phyloP scores from a whole-genome alignment of 352 stramenopile species.

The Phytopythium ostracodes region DNA sequence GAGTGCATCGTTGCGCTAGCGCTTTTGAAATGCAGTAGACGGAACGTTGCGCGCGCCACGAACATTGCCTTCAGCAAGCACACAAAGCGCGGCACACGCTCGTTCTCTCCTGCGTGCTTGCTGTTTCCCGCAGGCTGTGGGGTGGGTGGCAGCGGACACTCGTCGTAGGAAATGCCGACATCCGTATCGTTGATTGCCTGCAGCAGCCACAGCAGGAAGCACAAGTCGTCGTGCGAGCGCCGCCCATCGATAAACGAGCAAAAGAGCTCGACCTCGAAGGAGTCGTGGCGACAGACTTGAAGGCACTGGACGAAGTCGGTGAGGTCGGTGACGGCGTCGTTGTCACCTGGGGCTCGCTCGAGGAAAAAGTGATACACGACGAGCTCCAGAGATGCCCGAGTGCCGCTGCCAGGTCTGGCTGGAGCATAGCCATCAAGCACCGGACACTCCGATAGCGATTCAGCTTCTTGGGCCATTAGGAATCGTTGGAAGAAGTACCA shows the following conservation, averaged over 20 bases:
- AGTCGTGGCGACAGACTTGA: constrained; percentile 17
- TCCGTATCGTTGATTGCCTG: constrained; percentile 40
- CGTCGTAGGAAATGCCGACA: constrained; percentile 48
- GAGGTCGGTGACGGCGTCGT: constrained; percentile 24
- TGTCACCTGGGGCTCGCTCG: constrained; percentile 32
- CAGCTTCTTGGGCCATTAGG: constrained; percentile 42
- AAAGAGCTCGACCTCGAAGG: constrained; percentile 43
- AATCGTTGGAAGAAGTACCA: constrained; percentile 61
- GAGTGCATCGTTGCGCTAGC: background rate
- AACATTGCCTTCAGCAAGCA: constrained; percentile 56
- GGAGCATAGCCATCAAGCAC: constrained; percentile 12
- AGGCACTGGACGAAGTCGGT: constrained; percentile 37
- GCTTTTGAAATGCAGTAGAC: constrained; percentile 35
- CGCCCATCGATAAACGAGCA: constrained; percentile 50
- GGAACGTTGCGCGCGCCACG: constrained; percentile 43
- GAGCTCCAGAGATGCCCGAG: constrained; percentile 15
- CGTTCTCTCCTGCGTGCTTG: background rate
- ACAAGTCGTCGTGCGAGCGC: constrained; percentile 32
- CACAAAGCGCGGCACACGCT: constrained; percentile 18
- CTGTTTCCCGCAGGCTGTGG: background rate
- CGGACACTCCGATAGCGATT: constrained; percentile 14
- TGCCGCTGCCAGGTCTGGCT: background rate
- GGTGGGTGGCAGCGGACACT: no score
- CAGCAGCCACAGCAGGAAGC: constrained; percentile 52
- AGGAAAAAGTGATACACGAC: constrained; percentile 58